phyloP scores from a whole-genome alignment of 495 filamentous ascomycete species.

The Trichoderma reesei region DNA sequence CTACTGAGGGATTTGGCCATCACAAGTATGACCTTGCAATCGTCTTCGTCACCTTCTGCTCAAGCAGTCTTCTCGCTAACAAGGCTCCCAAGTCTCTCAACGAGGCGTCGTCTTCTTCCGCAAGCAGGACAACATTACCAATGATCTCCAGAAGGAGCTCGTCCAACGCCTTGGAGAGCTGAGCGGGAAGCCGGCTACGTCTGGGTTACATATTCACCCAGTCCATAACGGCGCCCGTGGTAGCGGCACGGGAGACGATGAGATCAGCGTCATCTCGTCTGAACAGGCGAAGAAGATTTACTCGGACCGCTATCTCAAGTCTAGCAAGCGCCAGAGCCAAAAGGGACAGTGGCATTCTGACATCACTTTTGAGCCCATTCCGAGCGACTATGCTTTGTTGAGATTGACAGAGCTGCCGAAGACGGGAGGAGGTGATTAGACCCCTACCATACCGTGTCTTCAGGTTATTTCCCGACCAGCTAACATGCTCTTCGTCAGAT shows the following conservation, averaged over 20 bases:
- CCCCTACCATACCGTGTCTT: not conserved
- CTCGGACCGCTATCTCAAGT: constrained; percentile 22
- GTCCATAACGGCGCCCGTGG: constrained; percentile 53
- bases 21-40: constrained; percentile 17
- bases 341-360: constrained; percentile 54
- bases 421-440: constrained; percentile 55
- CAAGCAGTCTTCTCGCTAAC: not conserved
- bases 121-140: constrained; percentile 53
- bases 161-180: constrained; percentile 54
- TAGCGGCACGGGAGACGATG: constrained; percentile 47
- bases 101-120: constrained; percentile 79
- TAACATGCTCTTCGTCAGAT: constrained; percentile 28
- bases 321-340: constrained; percentile 28
- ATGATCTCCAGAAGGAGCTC: constrained; percentile 60
- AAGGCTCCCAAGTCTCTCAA: constrained; percentile 50
- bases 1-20: constrained; percentile 57
- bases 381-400: constrained; percentile 56
- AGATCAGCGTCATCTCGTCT: constrained; percentile 66
- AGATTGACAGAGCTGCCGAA: constrained; percentile 52
- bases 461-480: not conserved
- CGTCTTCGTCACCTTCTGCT: not conserved
- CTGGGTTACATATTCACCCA: constrained; percentile 64
- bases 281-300: constrained; percentile 49
- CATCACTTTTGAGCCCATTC: constrained; percentile 58
- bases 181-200: constrained; percentile 56